Base-by-base conservation (phyloP, 2,329 filamentous ascomycete species). In the Cadophora sp. region DNA sequence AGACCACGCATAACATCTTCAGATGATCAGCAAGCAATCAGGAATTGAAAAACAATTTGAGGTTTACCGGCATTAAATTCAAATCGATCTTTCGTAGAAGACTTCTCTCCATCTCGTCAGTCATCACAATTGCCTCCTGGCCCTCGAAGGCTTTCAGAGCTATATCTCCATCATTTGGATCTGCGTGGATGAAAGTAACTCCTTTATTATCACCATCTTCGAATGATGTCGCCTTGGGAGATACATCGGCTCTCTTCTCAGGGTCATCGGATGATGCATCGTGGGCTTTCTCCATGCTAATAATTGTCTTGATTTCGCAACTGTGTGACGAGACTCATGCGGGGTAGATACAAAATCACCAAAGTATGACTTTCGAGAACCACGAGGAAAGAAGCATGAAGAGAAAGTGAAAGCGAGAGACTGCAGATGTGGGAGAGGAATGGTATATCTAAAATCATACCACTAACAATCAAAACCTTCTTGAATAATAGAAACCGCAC, bases 1-100 rank as follows among this genome's bases (percentile, higher is more conserved):
- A 89, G 4, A 88, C 81, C 34, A 86, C 73, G 67, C 86, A 89
- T 74, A 89, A 81, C 71, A 89, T 78, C 78, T 79, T 56, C 1
- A 1, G 3, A 60, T n/a, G 46, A 43, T 62, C 14, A 63, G 56
- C 4, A 58, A 40, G 2, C 12, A 11, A 14, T 40, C 50, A 6
- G 22, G 12, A 7, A 14, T 37, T 43, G n/a, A 5, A 16, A 40
- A 16, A 1, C 4, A 11, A 40, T 19, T 11, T 11, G 14, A 59
- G 34, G 66, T 69, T 24, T 72, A 77, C 77, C 5, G 82, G 82
- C 81, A 84, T 82, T 48, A 84, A 66, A 68, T 82, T 78, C 68
- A 75, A 75, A 73, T 84, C 82, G 64, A 84, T 84, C 74, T 84
- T 84, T 62, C 80, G 76, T 66, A 83, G 70, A 46, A 84, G 73